Evolutionary conservation across 2,329 filamentous ascomycete genomes (phyloP), one percentile per base, ranked within the genome.

Genomic region (Periglandula ipomoeae): DNA sequence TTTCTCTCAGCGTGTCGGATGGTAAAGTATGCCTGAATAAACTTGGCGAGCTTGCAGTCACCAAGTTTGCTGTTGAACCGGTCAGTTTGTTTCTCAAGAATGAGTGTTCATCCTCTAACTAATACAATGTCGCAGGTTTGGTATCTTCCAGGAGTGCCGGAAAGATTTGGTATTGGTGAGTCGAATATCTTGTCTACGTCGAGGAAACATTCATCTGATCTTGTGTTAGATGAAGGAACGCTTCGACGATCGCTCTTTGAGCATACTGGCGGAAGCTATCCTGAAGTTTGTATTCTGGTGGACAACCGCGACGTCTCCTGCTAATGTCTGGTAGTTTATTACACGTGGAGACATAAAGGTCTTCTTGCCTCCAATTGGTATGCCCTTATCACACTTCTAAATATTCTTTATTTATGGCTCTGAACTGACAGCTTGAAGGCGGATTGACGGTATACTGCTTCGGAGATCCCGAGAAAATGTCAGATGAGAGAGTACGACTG

Each of bases 371-470:
- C 93, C 93, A 4, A 97, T 98, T 64, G 93, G 78, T 79, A 67
- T 37, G 39, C 19, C 10, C 24, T 23, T 10, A 26, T 23, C 27
- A 10, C 7, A 22, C 22, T 6, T 15, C 39, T 11, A 24, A n/a
- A 2, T 17, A 17, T 32, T 15, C 30, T 24, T 47, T 5, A 1
- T 19, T 15, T 6, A n/a, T 35, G 5, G 15, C 3, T 44, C 7
- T 9, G 4, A 4, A 32, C 49, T 56, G n/a, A 56, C 23, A 15
- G 9, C 15, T 9, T 4, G 3, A 24, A 80, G 77, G 90, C 50
- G 93, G 91, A 8, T 71, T 97, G 56, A 97, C 93, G 0, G 93
- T 97, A 8, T 97, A 98, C 70, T 93, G 89, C 67, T 98, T 98
- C 63, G 93, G 93, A 40, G 89, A 96, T 58, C 89, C 90, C 19